Evolutionary conservation across 768 basidiomycete genomes (phyloP), one percentile per base, ranked within the genome.

Genomic region (Xerocomellus dryophilus): DNA sequence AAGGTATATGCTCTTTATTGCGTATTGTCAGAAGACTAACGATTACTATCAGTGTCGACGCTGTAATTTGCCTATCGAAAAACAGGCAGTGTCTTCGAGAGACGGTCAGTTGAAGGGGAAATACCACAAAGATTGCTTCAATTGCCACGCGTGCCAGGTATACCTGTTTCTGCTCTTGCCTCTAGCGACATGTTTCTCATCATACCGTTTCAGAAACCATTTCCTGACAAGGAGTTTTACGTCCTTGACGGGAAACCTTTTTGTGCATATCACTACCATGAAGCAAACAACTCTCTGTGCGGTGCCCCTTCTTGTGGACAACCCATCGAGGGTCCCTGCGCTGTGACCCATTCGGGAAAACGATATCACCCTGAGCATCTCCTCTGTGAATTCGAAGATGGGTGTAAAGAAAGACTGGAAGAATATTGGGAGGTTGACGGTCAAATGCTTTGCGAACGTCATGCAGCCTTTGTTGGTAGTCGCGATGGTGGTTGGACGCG

Each of bases 101-200:
- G 94, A 98, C 65, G 94, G 94, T 2, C 94, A 96, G 70, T 78
- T 98, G 43, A 95, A 95, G 71, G 94, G 94, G 55, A 98, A 98
- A 69, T 96, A 95, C 70, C 94, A 96, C 66, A 82, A 83, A 54
- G 84, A 85, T 36, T 98, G 94, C 73, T 98, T 98, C 68, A 91
- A 86, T 61, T 98, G 94, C 72, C 77, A 83, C 56, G 81, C 75
- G 3, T 97, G 94, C 72, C 82, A 90, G 64, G 88, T 90, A 38
- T 7, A 68, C 7, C 20, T 53, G 78, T 72, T 27, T 44, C 41
- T 25, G 17, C 43, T 53, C 47, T 48, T 10, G 18, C 53, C 36
- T 17, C 11, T 8, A 14, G 44, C 39, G 11, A n/a, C 17, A 20
- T 7, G 11, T 34, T 41, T 43, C 52, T 60, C 18, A 66, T 18